These are phyloP conservation scores for Alternaria triticina DNA, from an alignment of 2,329 filamentous ascomycete genomes.

Conservation along the genomic window DNA sequence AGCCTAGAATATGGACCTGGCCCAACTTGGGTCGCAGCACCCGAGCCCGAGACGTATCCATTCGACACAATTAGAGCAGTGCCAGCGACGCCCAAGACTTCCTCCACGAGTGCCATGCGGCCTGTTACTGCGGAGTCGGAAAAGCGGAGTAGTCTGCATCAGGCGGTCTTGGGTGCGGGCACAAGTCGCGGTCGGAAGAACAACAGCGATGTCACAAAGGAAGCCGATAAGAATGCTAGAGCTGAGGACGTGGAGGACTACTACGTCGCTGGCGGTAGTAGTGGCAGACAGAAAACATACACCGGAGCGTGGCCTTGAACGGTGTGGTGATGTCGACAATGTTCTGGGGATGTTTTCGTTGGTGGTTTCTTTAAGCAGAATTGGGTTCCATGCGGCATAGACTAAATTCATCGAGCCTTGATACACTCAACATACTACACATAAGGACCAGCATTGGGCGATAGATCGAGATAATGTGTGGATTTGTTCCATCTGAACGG, in stretches of 20 bases:
- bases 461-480: not conserved
- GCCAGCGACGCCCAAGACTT: not conserved
- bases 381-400: not conserved
- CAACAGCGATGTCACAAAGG: not conserved
- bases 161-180: not conserved
- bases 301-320: slow-evolving; percentile 2
- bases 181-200: not conserved
- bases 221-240: not conserved
- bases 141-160: not conserved
- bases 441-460: not conserved
- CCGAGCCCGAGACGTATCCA: not conserved
- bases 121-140: not conserved
- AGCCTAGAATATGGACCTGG: slow-evolving; percentile 5
- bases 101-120: not conserved
- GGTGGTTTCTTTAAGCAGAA: not conserved
- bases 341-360: not conserved
- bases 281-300: not conserved
- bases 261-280: not conserved
- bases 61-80: not conserved
- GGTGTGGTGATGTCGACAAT: not conserved
- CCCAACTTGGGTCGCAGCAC: not conserved
- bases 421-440: not conserved
- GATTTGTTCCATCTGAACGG: not conserved
- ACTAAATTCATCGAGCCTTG: not conserved
- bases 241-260: not conserved